Conservation (phyloP, 106 monocot genomes). For the Dioscorea dumetorum region DNA sequence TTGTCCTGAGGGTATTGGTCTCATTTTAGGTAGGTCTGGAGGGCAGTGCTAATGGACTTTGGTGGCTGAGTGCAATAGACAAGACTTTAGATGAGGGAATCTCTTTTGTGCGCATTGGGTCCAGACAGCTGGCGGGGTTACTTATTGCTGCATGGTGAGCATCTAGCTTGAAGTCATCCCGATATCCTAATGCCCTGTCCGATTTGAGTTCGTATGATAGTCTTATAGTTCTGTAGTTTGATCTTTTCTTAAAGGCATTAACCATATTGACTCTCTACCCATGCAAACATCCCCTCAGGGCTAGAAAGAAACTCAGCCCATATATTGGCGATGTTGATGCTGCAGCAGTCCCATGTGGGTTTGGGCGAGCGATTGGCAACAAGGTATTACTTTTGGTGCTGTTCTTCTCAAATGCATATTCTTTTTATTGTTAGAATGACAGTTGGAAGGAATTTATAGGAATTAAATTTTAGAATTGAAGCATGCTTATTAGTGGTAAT, state of each 20-base stretch:
- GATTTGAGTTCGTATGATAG: no score
- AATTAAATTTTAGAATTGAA: no score
- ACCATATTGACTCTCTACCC: background rate
- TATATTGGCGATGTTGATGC: constrained; percentile 94
- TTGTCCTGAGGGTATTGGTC: no score
- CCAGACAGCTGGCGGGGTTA: constrained; percentile 61
- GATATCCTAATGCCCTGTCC: no score
- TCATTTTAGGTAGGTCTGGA: constrained; percentile 65
- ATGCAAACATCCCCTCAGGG: constrained; percentile 28
- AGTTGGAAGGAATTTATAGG: no score
- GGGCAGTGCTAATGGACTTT: constrained; percentile 63
- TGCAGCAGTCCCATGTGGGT: constrained; percentile 88
- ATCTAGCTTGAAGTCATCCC: background rate
- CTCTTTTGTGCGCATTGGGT: constrained; percentile 60
- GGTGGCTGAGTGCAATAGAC: constrained; percentile 57
- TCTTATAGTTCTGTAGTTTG: no score
- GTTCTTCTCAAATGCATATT: background rate
- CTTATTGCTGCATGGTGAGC: constrained; percentile 54
- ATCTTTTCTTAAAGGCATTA: background rate
- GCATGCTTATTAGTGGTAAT: no score
- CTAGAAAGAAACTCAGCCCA: constrained; percentile 52
- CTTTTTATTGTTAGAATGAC: background rate
- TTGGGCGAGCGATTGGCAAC: constrained; percentile 92
- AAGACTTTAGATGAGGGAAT: constrained; percentile 58
- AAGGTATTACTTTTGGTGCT: constrained; percentile 29